Percentiles rank a stretch among this genome's conserved stretches.
phyloP scores from a whole-genome alignment of 2,329 filamentous ascomycete genomes.

The Scolecobasidium constrictum region DNA sequence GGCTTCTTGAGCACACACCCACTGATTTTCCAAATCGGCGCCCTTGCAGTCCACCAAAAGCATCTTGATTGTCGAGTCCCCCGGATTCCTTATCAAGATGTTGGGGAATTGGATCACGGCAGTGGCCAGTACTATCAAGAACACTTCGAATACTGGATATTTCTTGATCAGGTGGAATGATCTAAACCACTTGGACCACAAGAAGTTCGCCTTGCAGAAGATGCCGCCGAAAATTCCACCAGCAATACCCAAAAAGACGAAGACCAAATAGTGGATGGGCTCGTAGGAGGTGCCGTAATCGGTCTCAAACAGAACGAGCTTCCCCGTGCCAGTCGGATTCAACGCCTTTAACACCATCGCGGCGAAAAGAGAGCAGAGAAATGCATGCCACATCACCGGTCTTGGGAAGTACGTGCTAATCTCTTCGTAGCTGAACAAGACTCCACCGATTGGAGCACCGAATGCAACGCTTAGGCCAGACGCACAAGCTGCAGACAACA shows the following conservation, averaged over 20 bases:
- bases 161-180: slow-evolving; percentile 41
- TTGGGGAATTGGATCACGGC: slow-evolving; percentile 47
- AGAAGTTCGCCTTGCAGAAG: slow-evolving; percentile 48
- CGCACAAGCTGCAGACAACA: slow-evolving; percentile 47
- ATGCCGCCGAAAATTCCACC: slow-evolving; percentile 49
- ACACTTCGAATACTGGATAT: slow-evolving; percentile 40
- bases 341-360: slow-evolving; percentile 45
- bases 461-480: slow-evolving; percentile 50
- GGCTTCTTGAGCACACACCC: slow-evolving; percentile 42
- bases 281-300: slow-evolving; percentile 46
- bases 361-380: slow-evolving; percentile 46
- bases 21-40: slow-evolving; percentile 23
- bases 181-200: slow-evolving; percentile 46
- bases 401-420: slow-evolving; percentile 50
- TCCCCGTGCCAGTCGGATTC: slow-evolving; percentile 50
- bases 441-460: slow-evolving; percentile 50
- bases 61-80: slow-evolving; percentile 45
- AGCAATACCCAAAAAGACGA: slow-evolving; percentile 43
- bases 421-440: slow-evolving; percentile 51
- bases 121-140: slow-evolving; percentile 42
- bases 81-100: slow-evolving; percentile 42
- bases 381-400: slow-evolving; percentile 48
- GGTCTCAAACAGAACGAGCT: slow-evolving; percentile 50
- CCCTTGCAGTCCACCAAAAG: slow-evolving; percentile 42
- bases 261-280: slow-evolving; percentile 45